Evolutionary conservation across 2,329 filamentous ascomycete genomes (phyloP).

Genomic region (Dothidotthia symphoricarpi): DNA sequence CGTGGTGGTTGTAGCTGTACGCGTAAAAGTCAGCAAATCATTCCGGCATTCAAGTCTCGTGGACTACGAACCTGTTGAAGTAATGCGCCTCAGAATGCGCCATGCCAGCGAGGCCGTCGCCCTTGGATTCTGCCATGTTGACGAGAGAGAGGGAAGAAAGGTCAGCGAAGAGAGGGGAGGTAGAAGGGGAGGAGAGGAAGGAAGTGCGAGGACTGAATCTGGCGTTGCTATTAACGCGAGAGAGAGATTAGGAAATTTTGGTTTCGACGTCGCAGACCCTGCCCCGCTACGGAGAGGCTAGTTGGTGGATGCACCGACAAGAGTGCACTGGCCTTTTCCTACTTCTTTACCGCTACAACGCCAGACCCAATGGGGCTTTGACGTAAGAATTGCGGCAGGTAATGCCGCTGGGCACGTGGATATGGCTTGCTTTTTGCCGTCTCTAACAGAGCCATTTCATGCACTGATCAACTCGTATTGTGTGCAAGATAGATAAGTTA

Average conservation of each 20-base stretch:
- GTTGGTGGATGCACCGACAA: too few relatives aligned
- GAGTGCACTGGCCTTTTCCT: too few relatives aligned
- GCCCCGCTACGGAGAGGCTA: constrained; percentile 20
- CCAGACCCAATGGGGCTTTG: constrained; percentile 11
- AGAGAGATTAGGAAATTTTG: constrained; percentile 32
- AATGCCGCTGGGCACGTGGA: constrained; percentile 5
- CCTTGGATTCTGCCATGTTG: constrained; percentile 29
- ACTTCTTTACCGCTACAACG: constrained; percentile 2
- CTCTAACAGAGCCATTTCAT: too few relatives aligned
- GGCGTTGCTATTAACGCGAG: constrained; percentile 12
- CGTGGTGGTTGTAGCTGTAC: constrained; percentile 93
- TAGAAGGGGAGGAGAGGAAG: constrained; percentile 4
- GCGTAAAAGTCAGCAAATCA: constrained; percentile 39
- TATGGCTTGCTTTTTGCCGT: not conserved
- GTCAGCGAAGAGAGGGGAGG: constrained; percentile 5
- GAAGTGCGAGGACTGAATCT: constrained; percentile 10
- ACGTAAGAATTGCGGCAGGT: constrained; percentile 6
- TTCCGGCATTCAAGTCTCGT: constrained; percentile 18
- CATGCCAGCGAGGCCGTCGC: constrained; percentile 56
- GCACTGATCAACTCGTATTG: too few relatives aligned
- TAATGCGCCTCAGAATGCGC: constrained; percentile 98
- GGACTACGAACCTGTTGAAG: constrained; percentile 78
- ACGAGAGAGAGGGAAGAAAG: constrained; percentile 3
- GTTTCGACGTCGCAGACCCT: constrained; percentile 22
- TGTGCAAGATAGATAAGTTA: too few relatives aligned